A percentile compares a stretch with the other conserved stretches of the same genome.
Evolutionary conservation across 164 flowering plant genomes (phyloP).

Genomic region (Echeveria elegans): DNA sequence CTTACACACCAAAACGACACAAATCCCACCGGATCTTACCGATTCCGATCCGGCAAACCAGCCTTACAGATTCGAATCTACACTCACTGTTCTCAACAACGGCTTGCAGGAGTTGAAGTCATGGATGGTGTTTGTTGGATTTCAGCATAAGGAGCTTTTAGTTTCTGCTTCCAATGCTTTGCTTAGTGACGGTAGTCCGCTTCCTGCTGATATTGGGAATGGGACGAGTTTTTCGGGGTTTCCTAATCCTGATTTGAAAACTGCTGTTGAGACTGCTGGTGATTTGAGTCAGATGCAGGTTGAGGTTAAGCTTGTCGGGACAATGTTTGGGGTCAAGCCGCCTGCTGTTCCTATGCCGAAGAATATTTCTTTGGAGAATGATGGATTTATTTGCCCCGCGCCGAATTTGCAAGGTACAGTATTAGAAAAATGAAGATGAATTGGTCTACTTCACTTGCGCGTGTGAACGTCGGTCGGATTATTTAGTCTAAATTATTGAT

Average conservation of each 20-base stretch:
- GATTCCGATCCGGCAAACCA: no score
- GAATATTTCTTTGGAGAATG: constrained; percentile 53
- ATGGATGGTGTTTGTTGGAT: constrained; percentile 51
- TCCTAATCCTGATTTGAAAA: constrained; percentile 58
- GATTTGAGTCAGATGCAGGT: constrained; percentile 55
- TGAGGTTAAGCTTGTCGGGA: constrained; percentile 54
- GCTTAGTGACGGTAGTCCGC: constrained; percentile 44
- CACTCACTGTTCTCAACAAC: no score
- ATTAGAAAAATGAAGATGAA: no score
- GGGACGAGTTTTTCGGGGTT: constrained; percentile 71
- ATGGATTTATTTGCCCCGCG: constrained; percentile 53
- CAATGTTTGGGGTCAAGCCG: constrained; percentile 58
- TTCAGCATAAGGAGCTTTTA: constrained; percentile 40
- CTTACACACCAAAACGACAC: no score
- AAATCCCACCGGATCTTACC: no score
- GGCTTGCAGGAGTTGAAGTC: constrained; percentile 32
- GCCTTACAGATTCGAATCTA: no score
- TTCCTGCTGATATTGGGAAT: constrained; percentile 56
- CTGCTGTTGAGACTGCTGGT: constrained; percentile 67
- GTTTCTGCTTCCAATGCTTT: constrained; percentile 71
- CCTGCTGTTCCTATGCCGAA: constrained; percentile 53
- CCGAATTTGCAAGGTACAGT: constrained; percentile 27
- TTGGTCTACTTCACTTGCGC: no score
- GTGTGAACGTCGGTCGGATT: no score
- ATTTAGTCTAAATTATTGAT: no score